Base-by-base conservation (phyloP, 1,284 basidiomycete species). In the Mycena citricolor region DNA sequence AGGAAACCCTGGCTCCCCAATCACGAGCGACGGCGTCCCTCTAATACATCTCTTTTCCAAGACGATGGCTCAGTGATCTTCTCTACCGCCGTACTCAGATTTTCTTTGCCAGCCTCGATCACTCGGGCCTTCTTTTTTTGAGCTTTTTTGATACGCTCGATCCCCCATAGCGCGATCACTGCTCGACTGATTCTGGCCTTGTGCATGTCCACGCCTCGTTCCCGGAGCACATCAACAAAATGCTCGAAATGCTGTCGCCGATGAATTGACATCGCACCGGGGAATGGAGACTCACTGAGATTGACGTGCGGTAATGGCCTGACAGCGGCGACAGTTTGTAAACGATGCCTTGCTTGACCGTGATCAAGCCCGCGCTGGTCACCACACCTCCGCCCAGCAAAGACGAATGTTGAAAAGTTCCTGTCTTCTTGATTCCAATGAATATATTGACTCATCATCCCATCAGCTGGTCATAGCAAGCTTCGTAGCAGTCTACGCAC, bases 381-480 rank as follows among this genome's bases (percentile, higher is more conserved):
- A 84, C 81, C 6, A 77, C 60, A 1, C 78, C 79, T 2, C 80
- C 80, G 16, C 71, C 67, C 3, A 78, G 63, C 56, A 84, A 81
- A 0, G 82, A 83, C 0, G 82, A 83, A 59, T 88, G 85, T 54
- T 87, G 85, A 54, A 88, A 87, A 2, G 65, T 65, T 2, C 84
- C 84, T 12, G 79, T 77, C 31, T 63, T 65, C 64, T 89, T 88
- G 54, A 88, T 83, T 0, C 83, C 84, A 41, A 88, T 69, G 59
- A 82, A 88, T 7, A 88, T 65, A 55, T 86, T 85, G 57, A 79
- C 77, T 82, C 22, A 30, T 28, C 13, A 12, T 20, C 1, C 14
- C n/a, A 13, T 5, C 30, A 4, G 17, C 26, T 8, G 29, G 21
- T 8, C 13, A 24, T 28, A 30, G n/a, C n/a, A n/a, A n/a, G n/a